Percentiles rank a stretch among this genome's conserved stretches.
phyloP scores from a whole-genome alignment of 257 asterid species.

The Eustoma russellianum region DNA sequence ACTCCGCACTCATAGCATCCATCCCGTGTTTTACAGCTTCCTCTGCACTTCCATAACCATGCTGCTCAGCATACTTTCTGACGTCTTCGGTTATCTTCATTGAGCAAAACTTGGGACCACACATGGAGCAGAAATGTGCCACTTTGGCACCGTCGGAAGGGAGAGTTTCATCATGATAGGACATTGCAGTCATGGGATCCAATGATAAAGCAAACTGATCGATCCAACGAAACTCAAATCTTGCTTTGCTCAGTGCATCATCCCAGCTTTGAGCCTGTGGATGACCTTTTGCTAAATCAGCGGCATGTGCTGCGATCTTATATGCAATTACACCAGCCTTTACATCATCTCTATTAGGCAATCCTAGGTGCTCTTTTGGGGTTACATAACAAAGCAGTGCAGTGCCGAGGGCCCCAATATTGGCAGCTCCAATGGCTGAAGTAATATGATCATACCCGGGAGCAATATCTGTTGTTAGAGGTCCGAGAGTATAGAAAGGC shows the following conservation, averaged over 20 bases:
- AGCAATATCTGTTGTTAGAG: constrained; percentile 85
- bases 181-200: constrained; percentile 93
- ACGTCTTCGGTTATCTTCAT: constrained; percentile 98
- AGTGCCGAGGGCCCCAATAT: constrained; percentile 92
- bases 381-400: constrained; percentile 92
- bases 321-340: constrained; percentile 80
- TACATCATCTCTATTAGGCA: constrained; percentile 82
- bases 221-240: constrained; percentile 96
- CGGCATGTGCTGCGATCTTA: constrained; percentile 92
- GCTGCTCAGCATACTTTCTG: constrained; percentile 84
- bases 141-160: constrained; percentile 98
- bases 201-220: constrained; percentile 89
- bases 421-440: constrained; percentile 94
- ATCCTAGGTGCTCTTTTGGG: constrained; percentile 89
- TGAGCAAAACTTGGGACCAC: constrained; percentile 94
- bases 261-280: constrained; percentile 96
- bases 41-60: constrained; percentile 87
- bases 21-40: constrained; percentile 77
- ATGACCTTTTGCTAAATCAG: constrained; percentile 77
- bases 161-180: constrained; percentile 84
- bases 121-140: constrained; percentile 96
- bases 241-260: constrained; percentile 87
- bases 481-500: constrained; percentile 91
- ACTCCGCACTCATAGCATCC: constrained; percentile 94
- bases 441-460: constrained; percentile 96